Base-by-base conservation (phyloP, 441 rosid genomes). In the Populus hybrid region DNA sequence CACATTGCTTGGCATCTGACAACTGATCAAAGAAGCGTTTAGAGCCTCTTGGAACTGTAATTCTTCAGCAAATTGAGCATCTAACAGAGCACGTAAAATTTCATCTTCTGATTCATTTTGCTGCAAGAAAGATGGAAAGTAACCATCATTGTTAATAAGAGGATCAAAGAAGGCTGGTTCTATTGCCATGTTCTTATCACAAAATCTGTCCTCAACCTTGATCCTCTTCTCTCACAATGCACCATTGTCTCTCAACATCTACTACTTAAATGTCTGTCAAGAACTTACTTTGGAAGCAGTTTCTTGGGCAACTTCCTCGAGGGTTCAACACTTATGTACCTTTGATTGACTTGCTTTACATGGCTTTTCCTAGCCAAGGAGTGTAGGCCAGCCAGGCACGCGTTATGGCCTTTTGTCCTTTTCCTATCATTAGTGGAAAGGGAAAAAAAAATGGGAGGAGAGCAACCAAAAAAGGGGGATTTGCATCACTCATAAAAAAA, bases 31-130 rank as follows among this genome's bases (percentile, higher is more conserved):
- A 35, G 67, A 67, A 46, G 68, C 61, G 28, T 78, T 66, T 26
- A 66, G 6, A 4, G 57, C 54, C 32, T 72, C 80, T 26, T 72
- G n/a, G 35, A 78, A 67, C 76, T 66, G 76, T 12, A 73, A 10
- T 65, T 67, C 26, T 34, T 50, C 59, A 9, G 76, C 73, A 20
- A 73, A 66, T 21, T 65, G 20, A 73, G 76, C 57, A 23, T 73
- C 68, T 5, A 50, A 6, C 9, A 67, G 21, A 12, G 21, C 24
- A 3, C 7, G 69, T 8, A 12, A 57, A 16, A 46, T 6, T n/a
- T 72, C 57, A 11, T 50, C 18, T 3, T 72, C 63, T 35, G 20
- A 40, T 26, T 78, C 73, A 18, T 21, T 18, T 26, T 50, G 16
- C 42, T 18, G 50, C 3, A 24, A 20, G 61, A 78, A 72, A 77